Conservation (phyloP, 2,329 filamentous ascomycete species). For the Fusarium torreyae region DNA sequence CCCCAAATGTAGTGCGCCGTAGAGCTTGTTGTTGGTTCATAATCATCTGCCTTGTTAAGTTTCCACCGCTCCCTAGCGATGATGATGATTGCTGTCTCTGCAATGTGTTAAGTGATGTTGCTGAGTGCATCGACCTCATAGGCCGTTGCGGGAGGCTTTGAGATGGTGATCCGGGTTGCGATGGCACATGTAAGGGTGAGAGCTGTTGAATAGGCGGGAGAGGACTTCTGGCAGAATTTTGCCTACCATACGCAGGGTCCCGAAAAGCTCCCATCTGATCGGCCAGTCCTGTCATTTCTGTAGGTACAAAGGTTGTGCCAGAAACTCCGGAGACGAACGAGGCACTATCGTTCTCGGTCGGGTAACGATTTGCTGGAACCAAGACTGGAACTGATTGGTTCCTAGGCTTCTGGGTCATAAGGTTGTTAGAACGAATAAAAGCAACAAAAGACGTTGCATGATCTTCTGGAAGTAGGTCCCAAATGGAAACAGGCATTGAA, state of each 20-base stretch:
- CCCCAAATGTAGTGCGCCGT: slow-evolving; percentile 58
- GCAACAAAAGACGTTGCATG: slow-evolving; percentile 71
- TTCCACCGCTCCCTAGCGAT: slow-evolving; percentile 39
- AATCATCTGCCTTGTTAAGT: slow-evolving; percentile 60
- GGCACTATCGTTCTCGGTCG: slow-evolving; percentile 47
- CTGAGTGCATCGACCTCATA: slow-evolving; percentile 43
- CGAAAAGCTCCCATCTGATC: slow-evolving; percentile 43
- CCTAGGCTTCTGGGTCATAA: slow-evolving; percentile 56
- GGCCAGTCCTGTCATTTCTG: slow-evolving; percentile 46
- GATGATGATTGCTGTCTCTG: slow-evolving; percentile 44
- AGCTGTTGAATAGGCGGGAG: slow-evolving; percentile 42
- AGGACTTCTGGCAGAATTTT: slow-evolving; percentile 27
- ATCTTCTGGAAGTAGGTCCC: slow-evolving; percentile 72
- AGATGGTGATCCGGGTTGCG: slow-evolving; percentile 44
- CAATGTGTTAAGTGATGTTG: slow-evolving; percentile 45
- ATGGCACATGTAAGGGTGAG: slow-evolving; percentile 35
- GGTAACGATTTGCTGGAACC: slow-evolving; percentile 44
- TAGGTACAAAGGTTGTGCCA: slow-evolving; percentile 54
- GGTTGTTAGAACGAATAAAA: slow-evolving; percentile 72
- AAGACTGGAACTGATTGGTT: slow-evolving; percentile 43
- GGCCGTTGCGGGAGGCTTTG: slow-evolving; percentile 34
- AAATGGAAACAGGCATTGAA: slow-evolving; percentile 72
- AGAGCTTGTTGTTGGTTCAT: slow-evolving; percentile 62
- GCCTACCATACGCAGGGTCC: slow-evolving; percentile 40
- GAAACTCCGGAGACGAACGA: slow-evolving; percentile 54